Evolutionary conservation across 768 basidiomycete genomes (phyloP).

Genomic region (Termitomyces sp.): DNA sequence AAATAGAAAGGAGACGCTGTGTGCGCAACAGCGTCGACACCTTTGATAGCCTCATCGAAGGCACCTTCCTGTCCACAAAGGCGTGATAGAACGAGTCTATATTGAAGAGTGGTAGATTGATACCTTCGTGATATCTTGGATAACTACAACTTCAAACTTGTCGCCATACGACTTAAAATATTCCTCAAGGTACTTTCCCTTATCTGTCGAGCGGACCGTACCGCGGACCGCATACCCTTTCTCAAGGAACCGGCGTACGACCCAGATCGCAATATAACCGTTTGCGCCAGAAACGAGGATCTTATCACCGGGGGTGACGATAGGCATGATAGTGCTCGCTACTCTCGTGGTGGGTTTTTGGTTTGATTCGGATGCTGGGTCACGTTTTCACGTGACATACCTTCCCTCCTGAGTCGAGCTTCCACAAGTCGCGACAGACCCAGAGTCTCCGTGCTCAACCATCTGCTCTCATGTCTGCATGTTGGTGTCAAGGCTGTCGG

Average conservation of each 20-base stretch:
- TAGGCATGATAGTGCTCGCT: constrained; percentile 13
- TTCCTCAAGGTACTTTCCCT: constrained; percentile 18
- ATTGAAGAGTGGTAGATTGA: background rate
- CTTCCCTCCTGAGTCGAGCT: no score
- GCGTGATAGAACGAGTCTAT: background rate
- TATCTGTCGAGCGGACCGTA: constrained; percentile 19
- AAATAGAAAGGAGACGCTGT: constrained; percentile 54
- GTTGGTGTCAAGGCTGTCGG: no score
- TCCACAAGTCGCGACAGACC: no score
- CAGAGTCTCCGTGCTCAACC: no score
- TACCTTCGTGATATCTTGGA: constrained; percentile 21
- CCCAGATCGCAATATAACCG: constrained; percentile 25
- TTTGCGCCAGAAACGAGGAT: constrained; percentile 26
- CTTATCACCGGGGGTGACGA: constrained; percentile 15
- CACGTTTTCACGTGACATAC: no score
- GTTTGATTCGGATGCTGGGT: no score
- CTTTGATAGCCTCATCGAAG: constrained; percentile 69
- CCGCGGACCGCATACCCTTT: constrained; percentile 24
- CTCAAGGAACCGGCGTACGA: constrained; percentile 22
- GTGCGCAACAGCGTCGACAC: constrained; percentile 59
- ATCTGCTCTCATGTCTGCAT: no score
- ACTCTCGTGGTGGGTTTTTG: no score
- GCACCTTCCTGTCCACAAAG: constrained; percentile 40
- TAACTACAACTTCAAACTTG: constrained; percentile 21
- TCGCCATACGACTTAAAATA: constrained; percentile 19